Evolutionary conservation across 2,329 filamentous ascomycete genomes (phyloP).

Genomic region (Periglandula ipomoeae): DNA sequence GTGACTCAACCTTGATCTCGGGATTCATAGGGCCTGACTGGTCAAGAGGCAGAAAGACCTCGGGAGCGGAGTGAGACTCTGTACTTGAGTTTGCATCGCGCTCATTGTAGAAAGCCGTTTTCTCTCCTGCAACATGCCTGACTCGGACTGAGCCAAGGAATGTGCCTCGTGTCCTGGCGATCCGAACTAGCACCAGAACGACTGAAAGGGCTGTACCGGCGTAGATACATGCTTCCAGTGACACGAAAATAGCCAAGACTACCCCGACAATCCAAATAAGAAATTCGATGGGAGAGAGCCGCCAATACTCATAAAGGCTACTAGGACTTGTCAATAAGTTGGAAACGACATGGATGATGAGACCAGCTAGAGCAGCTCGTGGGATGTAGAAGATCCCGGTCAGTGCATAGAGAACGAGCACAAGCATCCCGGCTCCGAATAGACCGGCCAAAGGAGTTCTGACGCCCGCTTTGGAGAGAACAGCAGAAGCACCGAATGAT

Average conservation of each 20-base stretch:
- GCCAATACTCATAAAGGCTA: slow-evolving; percentile 70
- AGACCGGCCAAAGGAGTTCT: slow-evolving; percentile 70
- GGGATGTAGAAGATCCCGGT: slow-evolving; percentile 76
- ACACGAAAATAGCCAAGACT: slow-evolving; percentile 41
- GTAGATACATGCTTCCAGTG: slow-evolving; percentile 43
- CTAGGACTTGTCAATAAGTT: slow-evolving; percentile 67
- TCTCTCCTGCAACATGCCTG: slow-evolving; percentile 8
- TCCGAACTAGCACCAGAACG: slow-evolving; percentile 33
- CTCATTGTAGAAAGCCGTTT: not conserved
- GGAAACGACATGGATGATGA: slow-evolving; percentile 78
- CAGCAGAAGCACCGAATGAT: slow-evolving; percentile 59
- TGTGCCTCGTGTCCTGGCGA: slow-evolving; percentile 36
- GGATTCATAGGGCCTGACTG: slow-evolving; percentile 36
- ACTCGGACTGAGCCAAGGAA: slow-evolving; percentile 33
- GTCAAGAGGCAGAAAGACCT: slow-evolving; percentile 32
- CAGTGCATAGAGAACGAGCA: slow-evolving; percentile 69
- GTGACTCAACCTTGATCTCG: slow-evolving; percentile 28
- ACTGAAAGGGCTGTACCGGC: slow-evolving; percentile 34
- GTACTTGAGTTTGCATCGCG: not conserved
- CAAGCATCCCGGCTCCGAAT: slow-evolving; percentile 66
- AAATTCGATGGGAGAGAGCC: slow-evolving; percentile 63
- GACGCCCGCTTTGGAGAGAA: slow-evolving; percentile 77
- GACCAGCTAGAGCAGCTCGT: slow-evolving; percentile 56
- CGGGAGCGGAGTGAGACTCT: slow-evolving; percentile 12
- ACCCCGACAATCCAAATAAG: slow-evolving; percentile 69